Base-by-base conservation (phyloP, 169 alveolate genomes). In the Cryptosporidium bovis region DNA sequence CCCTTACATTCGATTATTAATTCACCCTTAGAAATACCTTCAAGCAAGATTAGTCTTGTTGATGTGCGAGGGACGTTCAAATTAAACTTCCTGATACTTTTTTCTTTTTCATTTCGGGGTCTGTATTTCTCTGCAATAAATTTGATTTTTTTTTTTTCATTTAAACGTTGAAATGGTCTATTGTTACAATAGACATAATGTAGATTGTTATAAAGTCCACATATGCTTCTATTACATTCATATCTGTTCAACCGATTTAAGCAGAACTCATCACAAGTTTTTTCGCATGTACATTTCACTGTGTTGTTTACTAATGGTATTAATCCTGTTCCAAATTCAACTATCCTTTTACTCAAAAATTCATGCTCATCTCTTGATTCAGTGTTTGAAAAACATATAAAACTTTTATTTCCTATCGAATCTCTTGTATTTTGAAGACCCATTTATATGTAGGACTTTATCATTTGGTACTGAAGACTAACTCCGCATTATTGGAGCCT, bases 141-240 rank as follows among this genome's bases (percentile, higher is more conserved):
- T 56, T 77, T 77, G 7, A 58, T 55, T 2, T 6, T 62, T 48
- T 77, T 77, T 60, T 77, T 53, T 24, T 29, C 40, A 29, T 62
- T 58, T 24, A 44, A 50, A 40, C 87, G 58, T 7, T 58, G 50
- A 62, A 77, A 77, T 13, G 87, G 87, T 33, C 71, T 77, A 40
- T 77, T 77, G 48, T 60, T 77, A 20, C 87, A 77, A 56, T 77
- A 77, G 1, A 77, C 87, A 44, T 77, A 68, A 33, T 77, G 71
- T n/a, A 77, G 36, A 40, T 48, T 29, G 29, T 62, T 71, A 36
- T 68, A 77, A 77, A 77, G 87, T 56, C 87, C 87, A 62, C 87
- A 77, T 60, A 60, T 77, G 34, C 64, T 60, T 40, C 50, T 56
- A 60, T 77, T 77, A 27, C 87, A 77, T 62, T 77, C 87, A 15